Evolutionary conservation across 768 basidiomycete genomes (phyloP).

Genomic region (Boletales sp.): DNA sequence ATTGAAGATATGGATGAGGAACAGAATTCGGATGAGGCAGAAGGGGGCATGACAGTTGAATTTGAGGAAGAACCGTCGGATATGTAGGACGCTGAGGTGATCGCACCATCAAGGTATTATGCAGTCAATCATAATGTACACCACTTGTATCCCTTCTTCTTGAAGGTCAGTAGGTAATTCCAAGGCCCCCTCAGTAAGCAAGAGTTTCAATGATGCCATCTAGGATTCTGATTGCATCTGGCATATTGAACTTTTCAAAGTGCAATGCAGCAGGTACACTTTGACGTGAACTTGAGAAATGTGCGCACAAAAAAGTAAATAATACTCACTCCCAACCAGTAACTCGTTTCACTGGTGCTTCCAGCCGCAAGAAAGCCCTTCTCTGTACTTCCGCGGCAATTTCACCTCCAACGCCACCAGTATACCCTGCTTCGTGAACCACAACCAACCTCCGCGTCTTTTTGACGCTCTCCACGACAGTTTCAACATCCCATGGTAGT

Average conservation of each 20-base stretch:
- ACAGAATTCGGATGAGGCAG: conserved; percentile 40
- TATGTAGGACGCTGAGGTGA: not conserved
- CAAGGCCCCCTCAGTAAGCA: conserved; percentile 44
- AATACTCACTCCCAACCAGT: conserved; percentile 90
- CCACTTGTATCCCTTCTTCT: not conserved
- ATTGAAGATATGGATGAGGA: conserved; percentile 41
- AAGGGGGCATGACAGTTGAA: conserved; percentile 49
- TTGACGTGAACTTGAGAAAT: conserved; percentile 1
- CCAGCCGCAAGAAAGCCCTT: conserved; percentile 81
- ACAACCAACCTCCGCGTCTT: conserved; percentile 83
- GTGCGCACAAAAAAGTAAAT: not conserved
- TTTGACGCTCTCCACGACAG: conserved; percentile 76
- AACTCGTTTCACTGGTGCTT: conserved; percentile 84
- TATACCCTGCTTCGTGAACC: conserved; percentile 89
- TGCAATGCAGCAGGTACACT: conserved; percentile 83
- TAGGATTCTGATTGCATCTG: conserved; percentile 78
- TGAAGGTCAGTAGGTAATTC: not conserved
- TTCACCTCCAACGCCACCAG: conserved; percentile 86
- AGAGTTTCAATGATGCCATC: conserved; percentile 85
- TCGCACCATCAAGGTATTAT: not conserved
- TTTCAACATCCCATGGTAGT: conserved; percentile 84
- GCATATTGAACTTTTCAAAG: conserved; percentile 91
- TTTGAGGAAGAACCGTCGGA: conserved; percentile 45
- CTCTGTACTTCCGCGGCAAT: conserved; percentile 90
- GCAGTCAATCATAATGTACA: not conserved